Evolutionary conservation across 257 asterid species (phyloP), one percentile per base, ranked within the genome.

Genomic region (Solanum chmielewskii): DNA sequence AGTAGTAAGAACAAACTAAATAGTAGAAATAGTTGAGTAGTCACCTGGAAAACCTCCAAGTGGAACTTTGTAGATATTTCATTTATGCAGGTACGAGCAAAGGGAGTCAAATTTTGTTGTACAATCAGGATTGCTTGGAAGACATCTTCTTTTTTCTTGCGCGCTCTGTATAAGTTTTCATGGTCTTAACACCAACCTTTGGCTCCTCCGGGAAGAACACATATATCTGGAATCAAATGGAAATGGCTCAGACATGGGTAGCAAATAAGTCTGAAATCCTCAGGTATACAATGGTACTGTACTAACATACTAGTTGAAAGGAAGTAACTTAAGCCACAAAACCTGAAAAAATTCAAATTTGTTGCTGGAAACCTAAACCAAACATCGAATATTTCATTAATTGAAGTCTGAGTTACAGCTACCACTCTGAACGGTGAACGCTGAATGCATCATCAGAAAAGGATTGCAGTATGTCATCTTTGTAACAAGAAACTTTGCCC

Each of bases 31-130:
- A 44, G 62, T 77, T 44, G 15, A 44, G 83, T 25, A 41, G 13
- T 77, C 16, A 95, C 99, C 98, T 94, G 97, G 84, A 96, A 96
- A 90, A 92, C 95, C 91, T 96, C 99, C 91, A 96, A 89, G 88
- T 93, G 97, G 76, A 95, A 94, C 87, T 94, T 96, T 31, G 95
- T 29, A 10, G 98, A 95, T 87, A 93, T 91, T 90, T 96, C 98
- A 91, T 90, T 87, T 8, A 95, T 88, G 87, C 97, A 92, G 23
- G 93, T 88, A 25, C 64, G 84, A 44, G 98, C 99, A 90, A 93
- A 92, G 2, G 98, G 95, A 47, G 98, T 96, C 89, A 96, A 90
- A 87, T 91, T 96, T 92, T 93, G 95, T 90, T 95, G 98, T 75
- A 95, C 98, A 41, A 94, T 96, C 87, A 95, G 90, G 86, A 96